Base-by-base conservation (phyloP, 225 moss, liverwort and hornwort genomes). In the Sphagnum contortum region DNA sequence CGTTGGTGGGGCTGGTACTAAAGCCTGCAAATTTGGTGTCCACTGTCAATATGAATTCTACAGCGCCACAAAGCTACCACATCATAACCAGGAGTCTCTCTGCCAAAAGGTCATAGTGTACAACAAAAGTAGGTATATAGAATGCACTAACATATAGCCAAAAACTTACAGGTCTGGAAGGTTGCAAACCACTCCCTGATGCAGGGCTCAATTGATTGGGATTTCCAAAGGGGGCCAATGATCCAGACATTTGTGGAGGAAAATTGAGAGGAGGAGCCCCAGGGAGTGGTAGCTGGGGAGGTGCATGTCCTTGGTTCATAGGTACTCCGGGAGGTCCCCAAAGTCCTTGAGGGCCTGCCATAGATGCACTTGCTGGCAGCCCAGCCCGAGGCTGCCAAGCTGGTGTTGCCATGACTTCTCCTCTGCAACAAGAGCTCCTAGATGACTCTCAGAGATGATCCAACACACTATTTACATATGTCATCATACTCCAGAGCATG, bases 371-470 rank as follows among this genome's bases (percentile, higher is more conserved):
- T 64, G 79, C 59, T 57, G 89, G 73, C 69, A 76, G 84, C 76
- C 78, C 77, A 64, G 80, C 74, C 71, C 80, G 69, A 46, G 91
- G 62, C 80, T 87, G 89, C 87, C 89, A 92, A 68, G 79, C 80
- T 69, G 84, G 83, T 71, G 89, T 83, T 53, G 85, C 71, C 89
- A 92, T 92, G 48, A 63, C 76, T 70, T 69, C 55, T 53, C 49
- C 49, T 62, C 75, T 78, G 75, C 72, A 75, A 46, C 64, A 45
- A 64, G 6, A 68, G 12, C 66, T 63, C 47, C 12, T 4, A n/a
- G 47, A 9, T n/a, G 47, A 8, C 4, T n/a, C n/a, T n/a, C 45
- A 62, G 61, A 45, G 12, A 62, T 9, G 10, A 62, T 44, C 2
- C 9, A 62, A 62, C 44, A 29, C 4, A 62, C 61, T 8, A 8